These are phyloP conservation scores for Pleurotus tuoliensis DNA, from an alignment of 768 basidiomycete species.

Conservation along the genomic window DNA sequence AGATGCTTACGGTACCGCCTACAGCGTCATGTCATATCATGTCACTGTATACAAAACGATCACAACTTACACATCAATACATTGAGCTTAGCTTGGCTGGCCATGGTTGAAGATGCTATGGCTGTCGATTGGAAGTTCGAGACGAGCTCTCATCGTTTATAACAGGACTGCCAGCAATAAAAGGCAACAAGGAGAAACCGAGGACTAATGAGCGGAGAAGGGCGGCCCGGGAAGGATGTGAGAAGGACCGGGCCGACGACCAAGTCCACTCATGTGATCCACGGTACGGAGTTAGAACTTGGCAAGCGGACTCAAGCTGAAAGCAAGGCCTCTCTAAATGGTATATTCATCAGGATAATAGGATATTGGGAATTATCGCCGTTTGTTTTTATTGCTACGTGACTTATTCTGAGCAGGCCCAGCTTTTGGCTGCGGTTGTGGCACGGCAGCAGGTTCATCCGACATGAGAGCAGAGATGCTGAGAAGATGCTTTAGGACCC, in stretches of 20 bases:
- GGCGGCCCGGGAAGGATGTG: neutral
- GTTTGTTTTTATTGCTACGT: slow-evolving; percentile 6
- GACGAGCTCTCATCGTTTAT: neutral
- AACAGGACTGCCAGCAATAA: neutral
- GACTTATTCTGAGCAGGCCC: neutral
- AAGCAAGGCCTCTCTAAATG: neutral
- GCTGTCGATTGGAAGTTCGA: too few species aligned
- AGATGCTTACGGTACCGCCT: slow-evolving; percentile 36
- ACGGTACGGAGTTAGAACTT: neutral
- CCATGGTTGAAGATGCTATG: neutral
- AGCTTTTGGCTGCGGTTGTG: neutral
- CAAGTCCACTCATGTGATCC: neutral
- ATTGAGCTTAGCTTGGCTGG: slow-evolving; percentile 50
- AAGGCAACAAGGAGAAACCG: neutral
- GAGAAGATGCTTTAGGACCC: neutral
- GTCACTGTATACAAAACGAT: neutral
- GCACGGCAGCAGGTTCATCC: neutral
- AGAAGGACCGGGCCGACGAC: neutral
- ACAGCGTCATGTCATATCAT: neutral
- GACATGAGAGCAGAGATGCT: slow-evolving; percentile 5
- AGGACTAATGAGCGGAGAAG: neutral
- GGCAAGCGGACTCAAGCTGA: too few species aligned
- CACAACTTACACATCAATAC: slow-evolving; percentile 69
- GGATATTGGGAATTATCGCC: neutral
- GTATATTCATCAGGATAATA: neutral